Conservation (phyloP, 148 eudicot species). For the Rhododendron ferrugineum region DNA sequence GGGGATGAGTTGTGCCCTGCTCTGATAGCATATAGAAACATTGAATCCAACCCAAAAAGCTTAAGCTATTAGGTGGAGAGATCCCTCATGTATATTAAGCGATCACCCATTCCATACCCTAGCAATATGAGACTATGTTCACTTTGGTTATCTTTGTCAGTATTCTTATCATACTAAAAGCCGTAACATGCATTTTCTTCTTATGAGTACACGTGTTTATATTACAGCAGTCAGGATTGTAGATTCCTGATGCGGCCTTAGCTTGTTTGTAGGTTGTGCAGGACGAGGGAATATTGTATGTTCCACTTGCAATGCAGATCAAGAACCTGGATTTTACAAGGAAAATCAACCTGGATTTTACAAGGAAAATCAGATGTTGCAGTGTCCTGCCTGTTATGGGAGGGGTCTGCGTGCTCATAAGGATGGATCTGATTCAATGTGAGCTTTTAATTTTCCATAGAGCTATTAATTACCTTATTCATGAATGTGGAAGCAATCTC, state of each 20-base stretch:
- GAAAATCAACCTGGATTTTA: conserved; percentile 74
- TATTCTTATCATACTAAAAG: background rate
- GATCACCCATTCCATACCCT: background rate
- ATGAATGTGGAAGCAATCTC: background rate
- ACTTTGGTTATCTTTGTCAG: background rate
- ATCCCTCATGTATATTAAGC: background rate
- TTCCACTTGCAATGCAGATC: conserved; percentile 75
- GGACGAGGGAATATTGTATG: conserved; percentile 74
- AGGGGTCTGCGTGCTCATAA: conserved; percentile 92
- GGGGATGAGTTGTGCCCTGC: background rate
- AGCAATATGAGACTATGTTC: background rate
- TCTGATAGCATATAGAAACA: background rate
- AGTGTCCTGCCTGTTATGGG: conserved; percentile 71
- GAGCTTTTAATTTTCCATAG: conserved; percentile 17
- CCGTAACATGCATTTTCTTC: background rate
- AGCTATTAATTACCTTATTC: background rate
- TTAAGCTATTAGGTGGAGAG: background rate
- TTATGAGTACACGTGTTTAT: background rate
- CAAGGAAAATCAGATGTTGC: conserved; percentile 68
- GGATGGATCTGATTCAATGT: conserved; percentile 97
- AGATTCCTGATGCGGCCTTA: conserved; percentile 17
- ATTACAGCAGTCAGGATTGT: background rate
- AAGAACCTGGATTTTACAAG: conserved; percentile 81
- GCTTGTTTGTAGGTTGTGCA: conserved; percentile 46
- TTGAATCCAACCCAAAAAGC: background rate